Conservation (phyloP, 2,329 filamentous ascomycete species). For the Pseudocercospora crystallina region DNA sequence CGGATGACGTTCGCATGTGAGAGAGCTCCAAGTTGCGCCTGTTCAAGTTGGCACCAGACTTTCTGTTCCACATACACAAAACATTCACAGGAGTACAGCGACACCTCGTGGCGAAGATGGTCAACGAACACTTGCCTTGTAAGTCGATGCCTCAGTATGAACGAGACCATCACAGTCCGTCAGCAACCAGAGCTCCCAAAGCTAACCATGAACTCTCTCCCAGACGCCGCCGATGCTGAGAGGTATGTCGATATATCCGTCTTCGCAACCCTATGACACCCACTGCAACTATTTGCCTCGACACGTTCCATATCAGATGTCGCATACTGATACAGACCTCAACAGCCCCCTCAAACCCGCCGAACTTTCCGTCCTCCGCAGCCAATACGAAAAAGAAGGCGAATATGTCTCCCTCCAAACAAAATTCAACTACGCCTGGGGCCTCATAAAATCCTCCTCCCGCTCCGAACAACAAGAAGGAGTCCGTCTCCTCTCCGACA, state of each 20-base stretch:
- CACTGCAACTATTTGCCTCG: not conserved
- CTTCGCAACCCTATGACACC: not conserved
- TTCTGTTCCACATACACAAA: not conserved
- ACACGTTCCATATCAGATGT: not conserved
- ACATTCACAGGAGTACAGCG: not conserved
- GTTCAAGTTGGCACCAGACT: slow-evolving; percentile 8
- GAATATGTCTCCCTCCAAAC: slow-evolving; percentile 96
- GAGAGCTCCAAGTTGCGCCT: no score
- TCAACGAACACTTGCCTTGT: slow-evolving; percentile 52
- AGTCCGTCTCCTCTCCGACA: slow-evolving; percentile 44
- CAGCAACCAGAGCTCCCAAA: slow-evolving; percentile 1
- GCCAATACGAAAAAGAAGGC: slow-evolving; percentile 96
- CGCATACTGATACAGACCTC: not conserved
- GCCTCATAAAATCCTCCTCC: slow-evolving; percentile 86
- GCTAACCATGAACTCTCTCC: slow-evolving; percentile 29
- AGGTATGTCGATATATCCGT: slow-evolving; percentile 57
- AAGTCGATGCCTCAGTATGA: slow-evolving; percentile 15
- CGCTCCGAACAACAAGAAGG: slow-evolving; percentile 60
- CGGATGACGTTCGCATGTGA: slow-evolving; percentile 14
- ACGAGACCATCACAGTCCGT: not conserved
- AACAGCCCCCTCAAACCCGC: slow-evolving; percentile 80
- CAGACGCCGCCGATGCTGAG: slow-evolving; percentile 97
- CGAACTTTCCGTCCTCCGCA: slow-evolving; percentile 86
- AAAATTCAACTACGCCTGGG: slow-evolving; percentile 99
- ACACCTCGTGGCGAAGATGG: slow-evolving; percentile 34